phyloP scores from a whole-genome alignment of 208 protist genomes.

The Leishmania braziliensis region DNA sequence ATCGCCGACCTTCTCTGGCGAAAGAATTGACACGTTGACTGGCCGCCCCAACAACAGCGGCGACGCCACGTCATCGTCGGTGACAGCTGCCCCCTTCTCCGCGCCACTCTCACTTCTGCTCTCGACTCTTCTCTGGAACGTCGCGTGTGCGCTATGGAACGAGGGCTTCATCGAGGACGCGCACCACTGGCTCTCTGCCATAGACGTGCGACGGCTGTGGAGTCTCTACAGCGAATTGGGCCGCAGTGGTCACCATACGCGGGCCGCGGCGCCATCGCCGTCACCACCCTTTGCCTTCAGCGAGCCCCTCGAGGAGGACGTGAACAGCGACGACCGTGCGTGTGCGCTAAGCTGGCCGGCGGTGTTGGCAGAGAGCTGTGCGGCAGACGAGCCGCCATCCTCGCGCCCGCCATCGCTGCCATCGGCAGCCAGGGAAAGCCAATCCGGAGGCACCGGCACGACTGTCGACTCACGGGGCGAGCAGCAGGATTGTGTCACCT shows the following conservation, averaged over 20 bases:
- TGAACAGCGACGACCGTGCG: constrained; percentile 8
- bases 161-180: constrained; percentile 60
- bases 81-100: neutral
- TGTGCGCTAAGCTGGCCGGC: constrained; percentile 31
- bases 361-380: constrained; percentile 22
- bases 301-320: constrained; percentile 24
- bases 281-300: neutral
- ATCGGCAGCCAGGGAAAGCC: neutral
- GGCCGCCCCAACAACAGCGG: neutral
- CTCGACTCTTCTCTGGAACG: neutral
- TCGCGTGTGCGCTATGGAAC: constrained; percentile 56
- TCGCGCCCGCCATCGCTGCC: neutral
- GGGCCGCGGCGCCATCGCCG: neutral
- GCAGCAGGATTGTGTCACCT: neutral
- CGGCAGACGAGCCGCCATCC: constrained; percentile 9
- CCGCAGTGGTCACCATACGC: neutral
- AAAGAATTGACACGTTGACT: neutral
- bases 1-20: neutral
- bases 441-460: neutral
- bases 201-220: constrained; percentile 45
- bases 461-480: neutral
- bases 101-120: too few species aligned
- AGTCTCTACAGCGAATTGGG: constrained; percentile 16
- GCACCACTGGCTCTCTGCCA: constrained; percentile 51
- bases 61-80: neutral